phyloP scores from a whole-genome alignment of 2,329 filamentous ascomycete species.

The Fusarium odoratissimum region DNA sequence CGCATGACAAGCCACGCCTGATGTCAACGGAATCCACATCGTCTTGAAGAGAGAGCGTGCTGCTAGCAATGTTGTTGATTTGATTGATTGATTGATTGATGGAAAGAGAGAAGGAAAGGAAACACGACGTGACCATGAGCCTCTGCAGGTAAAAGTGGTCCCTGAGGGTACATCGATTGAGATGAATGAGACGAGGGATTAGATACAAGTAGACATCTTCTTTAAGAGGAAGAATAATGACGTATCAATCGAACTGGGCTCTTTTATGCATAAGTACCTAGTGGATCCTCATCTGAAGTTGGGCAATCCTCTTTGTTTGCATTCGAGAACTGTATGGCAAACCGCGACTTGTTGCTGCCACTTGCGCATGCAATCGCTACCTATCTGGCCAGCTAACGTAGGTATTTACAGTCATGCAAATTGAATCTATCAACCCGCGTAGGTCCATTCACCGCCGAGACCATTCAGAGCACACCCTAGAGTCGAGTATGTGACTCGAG shows the following conservation, averaged over 20 bases:
- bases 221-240: conserved; percentile 17
- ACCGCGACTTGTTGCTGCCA: neutral
- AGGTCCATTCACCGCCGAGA: neutral
- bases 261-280: neutral
- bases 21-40: neutral
- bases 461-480: neutral
- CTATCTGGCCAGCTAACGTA: neutral
- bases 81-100: neutral
- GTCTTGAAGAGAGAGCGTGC: neutral
- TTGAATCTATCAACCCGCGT: neutral
- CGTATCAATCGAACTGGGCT: neutral
- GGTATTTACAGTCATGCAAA: neutral
- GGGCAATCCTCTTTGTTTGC: neutral
- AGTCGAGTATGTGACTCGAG: neutral
- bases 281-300: neutral
- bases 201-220: conserved; percentile 1
- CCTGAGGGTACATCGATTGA: conserved; percentile 5
- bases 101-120: conserved; percentile 13
- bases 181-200: conserved; percentile 3
- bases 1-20: neutral
- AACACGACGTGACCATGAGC: conserved; percentile 9
- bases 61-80: neutral
- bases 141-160: conserved; percentile 4
- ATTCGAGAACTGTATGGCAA: neutral
- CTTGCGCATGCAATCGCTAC: conserved; percentile 1